These are phyloP conservation scores for Zymoseptoria pseudotritici DNA, from an alignment of 2,329 filamentous ascomycete species.

Conservation along the genomic window DNA sequence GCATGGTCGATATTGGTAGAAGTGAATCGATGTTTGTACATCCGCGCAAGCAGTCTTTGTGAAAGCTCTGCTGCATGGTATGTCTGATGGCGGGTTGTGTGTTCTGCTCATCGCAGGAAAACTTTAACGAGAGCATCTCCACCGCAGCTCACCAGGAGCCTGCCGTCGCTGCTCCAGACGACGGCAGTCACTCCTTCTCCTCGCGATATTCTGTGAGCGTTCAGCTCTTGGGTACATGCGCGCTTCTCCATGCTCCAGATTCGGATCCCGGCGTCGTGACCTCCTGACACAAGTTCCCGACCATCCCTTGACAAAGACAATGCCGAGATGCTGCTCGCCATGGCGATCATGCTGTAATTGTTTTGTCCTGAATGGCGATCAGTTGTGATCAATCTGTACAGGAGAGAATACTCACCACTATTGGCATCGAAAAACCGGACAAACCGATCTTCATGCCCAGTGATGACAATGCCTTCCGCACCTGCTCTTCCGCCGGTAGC, in stretches of 20 bases:
- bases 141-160: constrained; percentile 91
- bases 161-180: constrained; percentile 90
- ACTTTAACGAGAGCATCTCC: too few relatives aligned
- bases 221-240: constrained; percentile 90
- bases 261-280: constrained; percentile 87
- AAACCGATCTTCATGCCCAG: constrained; percentile 91
- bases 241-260: constrained; percentile 98
- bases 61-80: too few relatives aligned
- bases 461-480: constrained; percentile 89
- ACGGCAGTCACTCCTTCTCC: constrained; percentile 92
- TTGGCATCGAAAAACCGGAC: constrained; percentile 98
- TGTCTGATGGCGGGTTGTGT: too few relatives aligned
- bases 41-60: too few relatives aligned
- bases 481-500: constrained; percentile 70
- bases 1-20: too few relatives aligned
- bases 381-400: constrained; percentile 3
- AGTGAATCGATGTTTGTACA: too few relatives aligned
- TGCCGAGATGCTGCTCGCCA: too few relatives aligned
- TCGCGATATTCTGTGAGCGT: constrained; percentile 85
- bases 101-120: constrained; percentile 64
- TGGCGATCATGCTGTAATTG: too few relatives aligned
- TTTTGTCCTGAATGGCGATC: constrained; percentile 67
- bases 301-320: constrained; percentile 89
- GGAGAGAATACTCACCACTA: constrained; percentile 64
- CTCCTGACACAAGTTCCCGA: constrained; percentile 87